Base-by-base conservation (phyloP, 163 green algal genomes). In the Coccomyxa subellipsoidea region DNA sequence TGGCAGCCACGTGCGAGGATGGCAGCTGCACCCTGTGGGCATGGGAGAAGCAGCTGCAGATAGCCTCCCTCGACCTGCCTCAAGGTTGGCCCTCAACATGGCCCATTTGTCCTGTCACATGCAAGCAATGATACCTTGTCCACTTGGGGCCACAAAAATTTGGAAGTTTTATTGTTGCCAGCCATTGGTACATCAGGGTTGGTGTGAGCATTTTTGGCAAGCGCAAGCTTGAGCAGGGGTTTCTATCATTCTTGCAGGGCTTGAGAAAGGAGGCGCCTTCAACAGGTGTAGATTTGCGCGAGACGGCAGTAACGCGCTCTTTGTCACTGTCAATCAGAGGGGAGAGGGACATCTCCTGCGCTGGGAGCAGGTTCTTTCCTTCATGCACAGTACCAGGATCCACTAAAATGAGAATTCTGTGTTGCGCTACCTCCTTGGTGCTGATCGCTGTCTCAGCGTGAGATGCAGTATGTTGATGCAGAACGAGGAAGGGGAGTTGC, bases 1-100 rank as follows among this genome's bases (percentile, higher is more conserved):
- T 93, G 36, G 73, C 85, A 29, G 81, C 70, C 4, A 83, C 82
- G 0, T 86, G 87, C 54, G 87, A 93, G 77, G 69, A 84, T 77
- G 89, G 89, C 39, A 75, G 40, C 8, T 90, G 88, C 66, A 76
- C 27, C 8, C 80, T 93, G 69, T 93, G 89, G 89, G 32, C 85
- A 1, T 86, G 77, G 38, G 81, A 76, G 32, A 79, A n/a, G 29
- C 79, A 79, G 2, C 35, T 87, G 38, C 38, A 78, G 34, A 79
- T 92, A 7, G 38, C 77, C 15, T 35, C 69, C 36, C 71, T 93
- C 34, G 31, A 53, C 32, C 53, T 84, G 38, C 89, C 89, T 54
- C 25, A 77, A 81, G 87, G 85, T 88, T 2, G n/a, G n/a, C n/a
- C n/a, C 37, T 37, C 25, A 75, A 8, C 18, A 25, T 12, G 18